These are phyloP conservation scores for Colletotrichum sp. DNA, from an alignment of 2,329 filamentous ascomycete species.

Conservation along the genomic window DNA sequence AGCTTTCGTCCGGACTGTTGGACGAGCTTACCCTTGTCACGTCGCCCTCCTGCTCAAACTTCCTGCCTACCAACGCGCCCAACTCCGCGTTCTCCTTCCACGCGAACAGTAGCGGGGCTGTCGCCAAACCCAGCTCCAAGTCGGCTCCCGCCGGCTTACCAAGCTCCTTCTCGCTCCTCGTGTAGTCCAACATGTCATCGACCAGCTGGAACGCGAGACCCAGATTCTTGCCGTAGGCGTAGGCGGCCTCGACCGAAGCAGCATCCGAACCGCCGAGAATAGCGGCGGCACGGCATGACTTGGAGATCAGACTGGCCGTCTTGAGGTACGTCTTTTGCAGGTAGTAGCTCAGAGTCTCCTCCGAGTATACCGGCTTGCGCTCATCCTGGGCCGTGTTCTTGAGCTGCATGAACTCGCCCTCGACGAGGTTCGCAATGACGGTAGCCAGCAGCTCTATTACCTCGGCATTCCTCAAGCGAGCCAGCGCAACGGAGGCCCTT, in stretches of 20 bases:
- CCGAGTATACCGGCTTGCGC: constrained; percentile 81
- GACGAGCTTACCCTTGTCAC: constrained; percentile 72
- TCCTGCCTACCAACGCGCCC: constrained; percentile 87
- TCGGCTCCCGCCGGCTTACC: constrained; percentile 97
- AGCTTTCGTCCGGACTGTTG: neutral
- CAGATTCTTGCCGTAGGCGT: constrained; percentile 90
- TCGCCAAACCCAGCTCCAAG: constrained; percentile 90
- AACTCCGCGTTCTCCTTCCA: constrained; percentile 90
- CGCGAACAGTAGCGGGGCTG: constrained; percentile 91
- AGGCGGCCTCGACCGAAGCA: constrained; percentile 87
- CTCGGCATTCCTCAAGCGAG: constrained; percentile 88
- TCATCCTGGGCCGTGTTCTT: constrained; percentile 95
- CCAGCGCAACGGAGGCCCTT: constrained; percentile 90
- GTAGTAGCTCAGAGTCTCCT: constrained; percentile 91
- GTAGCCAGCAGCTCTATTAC: constrained; percentile 94
- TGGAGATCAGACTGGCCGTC: constrained; percentile 93
- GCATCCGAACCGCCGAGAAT: constrained; percentile 79
- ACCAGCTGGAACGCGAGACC: constrained; percentile 96
- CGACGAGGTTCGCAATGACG: constrained; percentile 95
- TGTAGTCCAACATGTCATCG: constrained; percentile 98
- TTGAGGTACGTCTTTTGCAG: constrained; percentile 98
- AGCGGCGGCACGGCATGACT: constrained; percentile 90
- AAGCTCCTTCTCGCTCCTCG: constrained; percentile 80
- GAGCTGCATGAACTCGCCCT: constrained; percentile 99
- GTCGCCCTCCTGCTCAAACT: constrained; percentile 85